Conservation (phyloP, 345 rosid genomes). For the Isatis tinctoria region DNA sequence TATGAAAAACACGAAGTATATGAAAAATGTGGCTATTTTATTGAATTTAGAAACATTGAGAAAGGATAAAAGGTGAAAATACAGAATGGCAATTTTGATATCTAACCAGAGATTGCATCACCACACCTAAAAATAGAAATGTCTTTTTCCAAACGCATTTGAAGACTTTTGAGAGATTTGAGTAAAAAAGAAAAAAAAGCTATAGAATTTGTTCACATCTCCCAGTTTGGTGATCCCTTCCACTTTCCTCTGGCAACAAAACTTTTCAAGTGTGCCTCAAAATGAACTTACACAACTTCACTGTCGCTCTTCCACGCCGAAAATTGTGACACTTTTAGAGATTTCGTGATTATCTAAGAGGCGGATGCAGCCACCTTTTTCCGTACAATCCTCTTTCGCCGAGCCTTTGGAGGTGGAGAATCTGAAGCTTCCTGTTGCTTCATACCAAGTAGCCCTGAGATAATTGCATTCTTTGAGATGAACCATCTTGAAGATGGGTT, state of each 20-base stretch:
- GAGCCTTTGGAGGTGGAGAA: slow-evolving; percentile 51
- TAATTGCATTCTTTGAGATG: slow-evolving; percentile 69
- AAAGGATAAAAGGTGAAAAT: neutral
- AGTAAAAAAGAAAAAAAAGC: neutral
- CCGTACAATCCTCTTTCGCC: slow-evolving; percentile 78
- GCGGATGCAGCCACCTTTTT: slow-evolving; percentile 59
- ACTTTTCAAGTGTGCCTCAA: slow-evolving; percentile 20
- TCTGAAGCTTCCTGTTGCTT: slow-evolving; percentile 56
- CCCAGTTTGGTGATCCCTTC: slow-evolving; percentile 8
- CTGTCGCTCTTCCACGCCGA: slow-evolving; percentile 14
- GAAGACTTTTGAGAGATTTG: neutral
- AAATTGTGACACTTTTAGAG: neutral
- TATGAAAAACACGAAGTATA: too few species aligned
- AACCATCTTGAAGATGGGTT: slow-evolving; percentile 67
- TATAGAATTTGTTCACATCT: neutral
- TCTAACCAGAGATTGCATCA: slow-evolving; percentile 5
- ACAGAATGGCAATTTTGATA: slow-evolving; percentile 4
- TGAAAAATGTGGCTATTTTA: slow-evolving; percentile 15
- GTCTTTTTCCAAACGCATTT: neutral
- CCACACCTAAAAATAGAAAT: slow-evolving; percentile 2
- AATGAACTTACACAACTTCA: slow-evolving; percentile 25
- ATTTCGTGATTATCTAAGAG: slow-evolving; percentile 12
- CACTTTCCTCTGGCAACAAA: slow-evolving; percentile 26
- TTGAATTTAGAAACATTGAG: slow-evolving; percentile 21
- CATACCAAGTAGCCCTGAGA: slow-evolving; percentile 79